Evolutionary conservation across 2,329 filamentous ascomycete genomes (phyloP).

Genomic region (Byssoonygena ceratinophila): DNA sequence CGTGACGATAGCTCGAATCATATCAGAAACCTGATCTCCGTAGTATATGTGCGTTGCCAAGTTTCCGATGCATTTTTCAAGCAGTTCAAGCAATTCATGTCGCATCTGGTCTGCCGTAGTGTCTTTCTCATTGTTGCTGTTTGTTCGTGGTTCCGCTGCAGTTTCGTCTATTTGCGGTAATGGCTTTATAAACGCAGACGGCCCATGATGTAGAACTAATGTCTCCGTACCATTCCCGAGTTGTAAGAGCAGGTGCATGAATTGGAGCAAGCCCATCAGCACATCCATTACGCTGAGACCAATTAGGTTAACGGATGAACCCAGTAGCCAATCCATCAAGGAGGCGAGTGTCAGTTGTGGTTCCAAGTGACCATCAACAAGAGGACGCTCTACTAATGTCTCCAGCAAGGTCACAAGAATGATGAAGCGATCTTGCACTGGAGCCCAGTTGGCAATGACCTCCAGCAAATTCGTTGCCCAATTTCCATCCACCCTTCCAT

Average conservation of each 20-base stretch:
- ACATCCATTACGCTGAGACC: constrained; percentile 95
- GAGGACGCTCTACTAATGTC: constrained; percentile 55
- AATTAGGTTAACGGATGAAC: constrained; percentile 85
- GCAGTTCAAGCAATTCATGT: constrained; percentile 54
- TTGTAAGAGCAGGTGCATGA: constrained; percentile 67
- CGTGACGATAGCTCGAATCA: constrained; percentile 70
- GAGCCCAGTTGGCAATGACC: constrained; percentile 73
- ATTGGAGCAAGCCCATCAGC: constrained; percentile 70
- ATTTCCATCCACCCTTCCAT: constrained; percentile 43
- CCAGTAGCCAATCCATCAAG: constrained; percentile 70
- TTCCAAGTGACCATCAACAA: constrained; percentile 59
- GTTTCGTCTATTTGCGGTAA: constrained; percentile 7
- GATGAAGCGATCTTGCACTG: constrained; percentile 87
- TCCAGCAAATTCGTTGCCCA: constrained; percentile 80
- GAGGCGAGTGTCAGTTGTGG: constrained; percentile 65
- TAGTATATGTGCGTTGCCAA: constrained; percentile 95
- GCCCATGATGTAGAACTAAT: not conserved
- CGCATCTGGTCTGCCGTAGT: constrained; percentile 35
- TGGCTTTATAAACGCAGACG: constrained; percentile 2
- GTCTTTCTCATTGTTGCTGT: not conserved
- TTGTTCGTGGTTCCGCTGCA: not conserved
- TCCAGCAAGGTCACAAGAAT: constrained; percentile 78
- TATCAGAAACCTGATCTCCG: constrained; percentile 87
- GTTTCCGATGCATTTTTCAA: constrained; percentile 79
- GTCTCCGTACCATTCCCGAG: constrained; percentile 34